Percentiles rank a stretch among this genome's conserved stretches.
These are phyloP conservation scores for Gossypium lobatum DNA, from an alignment of 441 rosid genomes.

Conservation along the genomic window DNA sequence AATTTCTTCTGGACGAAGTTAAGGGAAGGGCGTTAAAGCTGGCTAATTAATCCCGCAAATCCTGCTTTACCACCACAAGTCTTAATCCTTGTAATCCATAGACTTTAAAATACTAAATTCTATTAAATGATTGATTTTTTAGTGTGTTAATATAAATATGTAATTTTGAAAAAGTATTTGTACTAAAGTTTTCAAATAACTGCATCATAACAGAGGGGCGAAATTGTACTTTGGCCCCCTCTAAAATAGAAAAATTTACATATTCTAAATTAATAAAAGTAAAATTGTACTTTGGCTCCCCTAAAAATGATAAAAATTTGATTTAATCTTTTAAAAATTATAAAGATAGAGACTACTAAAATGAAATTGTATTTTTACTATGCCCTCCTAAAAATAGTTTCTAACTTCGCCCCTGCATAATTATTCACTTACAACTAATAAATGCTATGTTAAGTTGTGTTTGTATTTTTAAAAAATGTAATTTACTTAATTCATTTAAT, in stretches of 20 bases:
- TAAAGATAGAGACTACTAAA: no score
- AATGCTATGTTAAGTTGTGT: background rate
- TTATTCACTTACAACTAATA: no score
- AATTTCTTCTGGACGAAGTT: background rate
- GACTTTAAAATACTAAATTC: background rate
- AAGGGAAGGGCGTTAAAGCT: background rate
- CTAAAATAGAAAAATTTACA: no score
- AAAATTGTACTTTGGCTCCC: accelerated
- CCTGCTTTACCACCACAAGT: background rate
- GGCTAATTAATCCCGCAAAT: background rate
- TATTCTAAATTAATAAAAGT: no score
- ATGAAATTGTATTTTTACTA: no score
- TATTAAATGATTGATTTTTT: background rate
- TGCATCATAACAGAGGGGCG: background rate
- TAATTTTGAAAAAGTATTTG: background rate
- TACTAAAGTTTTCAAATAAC: background rate
- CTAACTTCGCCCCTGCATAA: no score
- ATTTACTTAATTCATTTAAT: no score
- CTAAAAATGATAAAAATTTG: no score
- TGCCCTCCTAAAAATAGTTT: no score
- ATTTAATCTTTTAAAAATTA: no score
- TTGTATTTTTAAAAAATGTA: background rate
- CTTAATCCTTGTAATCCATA: background rate
- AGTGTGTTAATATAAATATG: background rate
- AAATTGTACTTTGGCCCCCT: no score